Percentiles rank a stretch among this genome's conserved stretches.
Evolutionary conservation across 2,329 filamentous ascomycete species (phyloP).

Genomic region (Verticillium isaacii): DNA sequence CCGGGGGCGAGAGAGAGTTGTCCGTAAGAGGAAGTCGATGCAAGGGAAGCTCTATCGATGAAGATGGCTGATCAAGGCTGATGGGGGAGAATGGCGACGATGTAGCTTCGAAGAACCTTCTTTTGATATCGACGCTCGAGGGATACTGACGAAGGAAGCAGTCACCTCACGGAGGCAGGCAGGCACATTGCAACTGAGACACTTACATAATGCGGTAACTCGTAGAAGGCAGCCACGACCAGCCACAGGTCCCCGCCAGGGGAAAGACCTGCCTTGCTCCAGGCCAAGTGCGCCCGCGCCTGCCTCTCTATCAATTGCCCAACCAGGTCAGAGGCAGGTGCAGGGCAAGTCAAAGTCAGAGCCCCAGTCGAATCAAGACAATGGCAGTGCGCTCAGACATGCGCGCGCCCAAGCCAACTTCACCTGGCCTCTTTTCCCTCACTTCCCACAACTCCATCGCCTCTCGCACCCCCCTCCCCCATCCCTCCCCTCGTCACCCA

Average conservation of each 20-base stretch:
- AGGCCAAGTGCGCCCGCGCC: too few species aligned
- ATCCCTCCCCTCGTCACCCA: neutral
- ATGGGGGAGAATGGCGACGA: too few species aligned
- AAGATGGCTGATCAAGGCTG: too few species aligned
- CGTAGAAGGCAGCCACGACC: too few species aligned
- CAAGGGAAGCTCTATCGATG: too few species aligned
- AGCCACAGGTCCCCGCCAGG: too few species aligned
- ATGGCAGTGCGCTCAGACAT: neutral
- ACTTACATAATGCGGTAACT: neutral
- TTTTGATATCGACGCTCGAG: too few species aligned
- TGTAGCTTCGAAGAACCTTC: too few species aligned
- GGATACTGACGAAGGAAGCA: too few species aligned
- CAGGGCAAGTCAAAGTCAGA: neutral
- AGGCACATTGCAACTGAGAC: too few species aligned
- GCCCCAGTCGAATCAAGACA: neutral
- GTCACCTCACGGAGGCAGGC: too few species aligned
- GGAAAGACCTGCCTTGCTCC: neutral
- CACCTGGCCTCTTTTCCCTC: neutral
- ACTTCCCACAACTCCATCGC: neutral
- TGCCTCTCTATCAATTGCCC: neutral
- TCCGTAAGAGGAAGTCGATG: neutral
- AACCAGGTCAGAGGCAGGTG: neutral
- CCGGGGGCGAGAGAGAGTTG: neutral
- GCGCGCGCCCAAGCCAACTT: neutral
- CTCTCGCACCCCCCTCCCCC: too few species aligned